Percentiles rank a stretch among this genome's conserved stretches.
These are phyloP conservation scores for Castanea sativa DNA, from an alignment of 306 rosid species.

Conservation along the genomic window DNA sequence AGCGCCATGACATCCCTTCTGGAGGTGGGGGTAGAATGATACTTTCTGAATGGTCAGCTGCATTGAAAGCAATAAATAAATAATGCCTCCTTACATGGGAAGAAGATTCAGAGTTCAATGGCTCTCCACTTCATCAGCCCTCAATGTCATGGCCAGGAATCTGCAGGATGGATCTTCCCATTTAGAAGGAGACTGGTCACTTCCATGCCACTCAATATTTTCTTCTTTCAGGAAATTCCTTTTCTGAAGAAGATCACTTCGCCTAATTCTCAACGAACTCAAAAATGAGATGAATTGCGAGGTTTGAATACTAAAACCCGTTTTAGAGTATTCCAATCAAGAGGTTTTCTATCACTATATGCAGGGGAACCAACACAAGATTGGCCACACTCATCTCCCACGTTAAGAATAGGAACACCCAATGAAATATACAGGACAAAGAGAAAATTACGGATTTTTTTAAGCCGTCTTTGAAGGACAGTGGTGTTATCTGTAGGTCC, in stretches of 20 bases:
- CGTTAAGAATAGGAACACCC: conserved; percentile 89
- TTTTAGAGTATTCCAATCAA: conserved; percentile 60
- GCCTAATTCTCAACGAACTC: conserved; percentile 55
- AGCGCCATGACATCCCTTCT: conserved; percentile 58
- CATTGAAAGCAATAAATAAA: conserved; percentile 66
- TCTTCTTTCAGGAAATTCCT: conserved; percentile 66
- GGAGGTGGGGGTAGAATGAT: conserved; percentile 49
- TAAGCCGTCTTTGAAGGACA: conserved; percentile 73
- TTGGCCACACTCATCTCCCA: conserved; percentile 95
- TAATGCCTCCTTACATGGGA: conserved; percentile 39
- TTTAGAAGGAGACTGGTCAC: conserved; percentile 52
- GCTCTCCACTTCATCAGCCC: conserved; percentile 37
- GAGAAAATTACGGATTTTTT: conserved; percentile 77
- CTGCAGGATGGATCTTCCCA: conserved; percentile 76
- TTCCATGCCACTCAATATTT: conserved; percentile 71
- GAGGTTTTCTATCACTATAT: conserved; percentile 42
- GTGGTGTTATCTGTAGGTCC: conserved; percentile 58
- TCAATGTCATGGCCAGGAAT: conserved; percentile 77
- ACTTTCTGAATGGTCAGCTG: conserved; percentile 54
- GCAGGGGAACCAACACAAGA: conserved; percentile 66
- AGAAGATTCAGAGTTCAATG: conserved; percentile 16
- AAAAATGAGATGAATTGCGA: conserved; percentile 62
- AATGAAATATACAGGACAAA: conserved; percentile 67
- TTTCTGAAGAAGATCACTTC: conserved; percentile 65
- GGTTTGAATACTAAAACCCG: conserved; percentile 69